Evolutionary conservation across 495 filamentous ascomycete genomes (phyloP), one percentile per base, ranked within the genome.

Genomic region (Hyphodiscus hymeniophilus): DNA sequence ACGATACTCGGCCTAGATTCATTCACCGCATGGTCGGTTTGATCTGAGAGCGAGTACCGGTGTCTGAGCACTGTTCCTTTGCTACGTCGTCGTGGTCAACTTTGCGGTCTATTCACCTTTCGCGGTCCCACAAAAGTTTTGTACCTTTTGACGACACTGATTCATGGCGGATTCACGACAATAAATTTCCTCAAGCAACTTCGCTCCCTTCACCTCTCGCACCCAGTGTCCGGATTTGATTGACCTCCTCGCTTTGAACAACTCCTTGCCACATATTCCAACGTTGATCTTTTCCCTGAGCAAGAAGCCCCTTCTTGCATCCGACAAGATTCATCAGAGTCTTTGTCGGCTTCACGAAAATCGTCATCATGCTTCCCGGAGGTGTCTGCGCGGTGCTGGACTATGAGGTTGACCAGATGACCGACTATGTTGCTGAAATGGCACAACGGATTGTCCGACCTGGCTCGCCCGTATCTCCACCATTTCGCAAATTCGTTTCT

Each of bases 321-420:
- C 41, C 56, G 51, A 56, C 32, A 42, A 59, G 56, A 50, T 52
- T 56, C 49, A 16, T 10, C n/a, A 34, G 52, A 51, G 38, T 59
- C 56, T 59, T 42, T 20, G 51, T 59, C 56, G 45, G 39, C 44
- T 23, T 16, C 33, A 36, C 45, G 40, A 34, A 54, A 26, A 13
- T 47, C 26, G 46, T 41, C 52, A 53, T 36, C 45, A 59, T 59
- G 56, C 38, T 55, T 48, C 54, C 56, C 42, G 92, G 92, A 69
- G 92, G 92, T 56, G 94, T 99, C 32, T 90, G 92, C 58, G 87
- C 87, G 46, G 84, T 94, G 65, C 78, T 99, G 63, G 94, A 99
- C 71, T 99, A 99, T 66, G 92, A 97, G 63, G 92, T 97, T 81
- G 89, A 95, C 55, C 75, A 87, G 64, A 99, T 97, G 89, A 85